phyloP scores from a whole-genome alignment of 2,329 filamentous ascomycete genomes.

The Malbranchea cinnamomea region DNA sequence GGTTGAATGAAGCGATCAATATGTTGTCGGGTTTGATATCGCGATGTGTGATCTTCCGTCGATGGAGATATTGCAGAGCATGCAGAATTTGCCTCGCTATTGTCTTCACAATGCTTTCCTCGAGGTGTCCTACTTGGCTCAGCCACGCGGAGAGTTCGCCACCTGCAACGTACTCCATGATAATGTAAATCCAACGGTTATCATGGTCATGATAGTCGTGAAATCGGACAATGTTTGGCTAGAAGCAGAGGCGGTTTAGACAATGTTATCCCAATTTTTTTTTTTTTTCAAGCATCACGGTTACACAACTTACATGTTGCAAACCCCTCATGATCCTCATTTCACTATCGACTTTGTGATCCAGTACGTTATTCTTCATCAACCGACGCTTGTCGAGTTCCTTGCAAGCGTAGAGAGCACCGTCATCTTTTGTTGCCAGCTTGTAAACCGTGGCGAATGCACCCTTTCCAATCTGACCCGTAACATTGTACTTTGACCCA shows the following conservation, averaged over 20 bases:
- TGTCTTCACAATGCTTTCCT: slow-evolving; percentile 52
- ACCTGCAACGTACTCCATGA: slow-evolving; percentile 81
- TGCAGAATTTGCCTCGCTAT: slow-evolving; percentile 58
- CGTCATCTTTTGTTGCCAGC: slow-evolving; percentile 71
- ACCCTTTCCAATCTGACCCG: slow-evolving; percentile 71
- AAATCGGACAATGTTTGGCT: slow-evolving; percentile 84
- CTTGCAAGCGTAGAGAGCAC: slow-evolving; percentile 75
- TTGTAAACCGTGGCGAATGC: slow-evolving; percentile 92
- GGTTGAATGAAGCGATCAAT: slow-evolving; percentile 56
- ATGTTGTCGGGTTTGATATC: slow-evolving; percentile 99
- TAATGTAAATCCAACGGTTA: slow-evolving; percentile 70
- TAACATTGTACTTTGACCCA: slow-evolving; percentile 68
- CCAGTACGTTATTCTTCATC: slow-evolving; percentile 79
- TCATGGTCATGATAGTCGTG: slow-evolving; percentile 76
- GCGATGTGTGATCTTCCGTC: slow-evolving; percentile 84
- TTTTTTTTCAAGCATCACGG: neutral
- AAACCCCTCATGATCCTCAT: slow-evolving; percentile 89
- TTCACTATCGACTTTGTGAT: slow-evolving; percentile 89
- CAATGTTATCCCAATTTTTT: slow-evolving; percentile 1
- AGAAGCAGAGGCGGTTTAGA: slow-evolving; percentile 1
- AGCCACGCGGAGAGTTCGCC: slow-evolving; percentile 74
- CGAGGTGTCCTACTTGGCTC: slow-evolving; percentile 43
- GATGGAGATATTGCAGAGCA: slow-evolving; percentile 75
- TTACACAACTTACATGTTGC: slow-evolving; percentile 51
- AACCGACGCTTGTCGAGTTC: slow-evolving; percentile 87